Percentiles rank a stretch among this genome's conserved stretches.
Evolutionary conservation across 2,329 filamentous ascomycete species (phyloP).

Genomic region (Paecilomyces dactylethromorphus): DNA sequence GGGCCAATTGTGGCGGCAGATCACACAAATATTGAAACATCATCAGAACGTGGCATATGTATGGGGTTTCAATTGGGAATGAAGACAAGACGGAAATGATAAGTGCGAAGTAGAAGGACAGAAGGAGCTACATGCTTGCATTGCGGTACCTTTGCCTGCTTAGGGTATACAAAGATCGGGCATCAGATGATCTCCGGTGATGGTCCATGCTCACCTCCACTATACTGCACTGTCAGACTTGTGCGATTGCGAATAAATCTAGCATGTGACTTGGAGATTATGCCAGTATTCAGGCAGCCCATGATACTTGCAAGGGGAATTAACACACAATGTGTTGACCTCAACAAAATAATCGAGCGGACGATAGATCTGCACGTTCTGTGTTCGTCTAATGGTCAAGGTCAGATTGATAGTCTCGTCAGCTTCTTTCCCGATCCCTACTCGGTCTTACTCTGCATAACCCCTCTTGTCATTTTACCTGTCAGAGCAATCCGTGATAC

Average conservation of each 20-base stretch:
- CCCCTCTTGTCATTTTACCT: neutral
- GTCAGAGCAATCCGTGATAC: neutral
- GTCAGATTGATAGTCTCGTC: neutral
- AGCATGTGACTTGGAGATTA: neutral
- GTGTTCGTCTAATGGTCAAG: neutral
- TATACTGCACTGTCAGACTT: neutral
- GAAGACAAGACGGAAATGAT: neutral
- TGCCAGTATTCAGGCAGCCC: neutral
- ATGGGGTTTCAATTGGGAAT: neutral
- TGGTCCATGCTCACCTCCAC: neutral
- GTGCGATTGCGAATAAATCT: neutral
- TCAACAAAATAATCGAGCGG: neutral
- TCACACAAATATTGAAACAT: neutral
- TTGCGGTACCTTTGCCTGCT: neutral
- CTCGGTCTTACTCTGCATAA: neutral
- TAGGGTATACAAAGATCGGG: neutral
- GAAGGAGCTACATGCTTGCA: neutral
- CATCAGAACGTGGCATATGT: neutral
- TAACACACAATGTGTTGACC: neutral
- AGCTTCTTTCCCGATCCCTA: neutral
- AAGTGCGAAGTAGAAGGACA: neutral
- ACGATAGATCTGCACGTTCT: neutral
- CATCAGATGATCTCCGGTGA: neutral
- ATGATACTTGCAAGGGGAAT: too few species aligned
- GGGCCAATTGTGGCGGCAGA: neutral